phyloP scores from a whole-genome alignment of 2,329 filamentous ascomycete species.

The Alternaria alternata region DNA sequence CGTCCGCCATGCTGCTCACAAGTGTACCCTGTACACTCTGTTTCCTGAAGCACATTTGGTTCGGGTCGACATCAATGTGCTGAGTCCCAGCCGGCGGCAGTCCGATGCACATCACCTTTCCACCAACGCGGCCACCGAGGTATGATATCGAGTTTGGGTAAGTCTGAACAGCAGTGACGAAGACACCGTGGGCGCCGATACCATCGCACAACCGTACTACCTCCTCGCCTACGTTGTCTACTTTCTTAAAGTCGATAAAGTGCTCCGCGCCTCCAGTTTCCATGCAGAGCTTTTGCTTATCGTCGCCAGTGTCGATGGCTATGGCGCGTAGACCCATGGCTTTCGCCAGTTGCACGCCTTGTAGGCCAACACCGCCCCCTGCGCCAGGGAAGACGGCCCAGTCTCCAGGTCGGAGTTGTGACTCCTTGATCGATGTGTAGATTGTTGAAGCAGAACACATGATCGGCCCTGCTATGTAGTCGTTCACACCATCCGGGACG shows the following conservation, averaged over 20 bases:
- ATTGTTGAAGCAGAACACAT: conserved; percentile 69
- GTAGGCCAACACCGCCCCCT: conserved; percentile 65
- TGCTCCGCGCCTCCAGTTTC: conserved; percentile 46
- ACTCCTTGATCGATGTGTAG: conserved; percentile 64
- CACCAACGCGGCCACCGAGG: conserved; percentile 58
- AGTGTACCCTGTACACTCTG: conserved; percentile 49
- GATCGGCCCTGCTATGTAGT: conserved; percentile 66
- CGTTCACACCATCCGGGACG: conserved; percentile 64
- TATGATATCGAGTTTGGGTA: conserved; percentile 41
- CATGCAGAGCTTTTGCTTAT: conserved; percentile 47
- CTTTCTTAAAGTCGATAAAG: conserved; percentile 51
- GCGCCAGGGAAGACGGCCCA: conserved; percentile 65
- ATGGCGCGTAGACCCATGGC: conserved; percentile 50
- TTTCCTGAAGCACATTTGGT: conserved; percentile 47
- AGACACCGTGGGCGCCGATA: conserved; percentile 51
- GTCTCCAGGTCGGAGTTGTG: conserved; percentile 59
- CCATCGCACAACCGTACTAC: conserved; percentile 46
- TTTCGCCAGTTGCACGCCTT: conserved; percentile 60
- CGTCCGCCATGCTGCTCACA: conserved; percentile 59
- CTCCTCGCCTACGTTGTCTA: conserved; percentile 44
- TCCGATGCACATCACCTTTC: conserved; percentile 63
- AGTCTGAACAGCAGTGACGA: conserved; percentile 48
- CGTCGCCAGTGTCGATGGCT: conserved; percentile 49
- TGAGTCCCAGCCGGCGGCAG: conserved; percentile 44
- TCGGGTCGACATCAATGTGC: conserved; percentile 47